Percentiles rank a stretch among this genome's conserved stretches.
These are phyloP conservation scores for Mycena kentingensis DNA, from an alignment of 768 basidiomycete species.

Conservation along the genomic window DNA sequence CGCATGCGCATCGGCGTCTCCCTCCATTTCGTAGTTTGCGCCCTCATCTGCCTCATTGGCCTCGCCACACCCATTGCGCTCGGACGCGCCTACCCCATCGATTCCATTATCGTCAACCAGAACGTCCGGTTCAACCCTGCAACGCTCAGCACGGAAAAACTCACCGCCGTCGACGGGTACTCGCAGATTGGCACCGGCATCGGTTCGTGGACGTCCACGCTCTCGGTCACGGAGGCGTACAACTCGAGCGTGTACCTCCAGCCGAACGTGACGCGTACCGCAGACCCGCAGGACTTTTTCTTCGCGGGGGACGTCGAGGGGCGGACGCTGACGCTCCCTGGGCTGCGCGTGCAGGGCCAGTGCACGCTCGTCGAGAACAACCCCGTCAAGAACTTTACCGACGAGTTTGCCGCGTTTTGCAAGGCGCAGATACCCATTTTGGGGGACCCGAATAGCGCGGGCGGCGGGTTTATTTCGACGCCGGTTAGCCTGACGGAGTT, in stretches of 20 bases:
- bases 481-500: background rate
- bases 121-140: slow-evolving; percentile 13
- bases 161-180: slow-evolving; percentile 20
- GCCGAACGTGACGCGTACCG: background rate
- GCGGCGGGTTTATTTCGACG: background rate
- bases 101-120: slow-evolving; percentile 10
- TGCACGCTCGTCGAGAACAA: slow-evolving; percentile 13
- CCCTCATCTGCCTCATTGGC: slow-evolving; percentile 19
- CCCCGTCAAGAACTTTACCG: background rate
- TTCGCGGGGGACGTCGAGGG: slow-evolving; percentile 18
- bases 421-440: background rate
- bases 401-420: slow-evolving; percentile 8
- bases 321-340: slow-evolving; percentile 18
- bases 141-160: background rate
- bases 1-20: slow-evolving; percentile 17
- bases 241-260: slow-evolving; percentile 21
- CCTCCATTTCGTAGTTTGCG: slow-evolving; percentile 19
- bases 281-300: slow-evolving; percentile 17
- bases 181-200: slow-evolving; percentile 17
- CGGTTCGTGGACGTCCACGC: slow-evolving; percentile 20
- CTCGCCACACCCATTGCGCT: slow-evolving; percentile 24
- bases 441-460: no score
- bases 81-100: slow-evolving; percentile 20
- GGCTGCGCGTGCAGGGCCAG: slow-evolving; percentile 21
- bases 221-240: slow-evolving; percentile 15